Base-by-base conservation (phyloP, 495 filamentous ascomycete species). In the Hypoxylon lenormandii region DNA sequence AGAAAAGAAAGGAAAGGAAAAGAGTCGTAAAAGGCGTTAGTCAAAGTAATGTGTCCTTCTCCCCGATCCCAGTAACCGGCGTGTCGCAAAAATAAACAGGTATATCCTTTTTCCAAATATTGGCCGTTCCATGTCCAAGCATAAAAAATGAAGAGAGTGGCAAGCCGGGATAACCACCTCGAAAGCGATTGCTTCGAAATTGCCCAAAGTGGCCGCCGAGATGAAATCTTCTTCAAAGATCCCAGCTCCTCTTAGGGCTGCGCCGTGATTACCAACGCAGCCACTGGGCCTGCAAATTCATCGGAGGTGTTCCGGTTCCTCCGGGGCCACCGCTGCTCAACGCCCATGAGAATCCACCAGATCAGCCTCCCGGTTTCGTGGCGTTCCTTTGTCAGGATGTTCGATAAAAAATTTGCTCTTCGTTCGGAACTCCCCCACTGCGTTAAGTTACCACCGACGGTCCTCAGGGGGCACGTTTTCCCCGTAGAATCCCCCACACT, bases 401-500 rank as follows among this genome's bases (percentile, higher is more conserved):
- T 11, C 28, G 33, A 45, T 51, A 11, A n/a, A n/a, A 18, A n/a
- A n/a, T n/a, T n/a, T 42, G 18, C 21, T 33, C 15, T 30, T 47
- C 33, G 7, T n/a, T 16, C 16, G 18, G 15, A 33, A n/a, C n/a
- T n/a, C n/a, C 50, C 6, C 23, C 11, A 18, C 8, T 60, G 12
- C 22, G 12, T 49, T 18, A 38, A 38, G 46, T 61, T 73, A 83
- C 50, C 81, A 83, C 50, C 81, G 75, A 60, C 81, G 76, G 51
- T 84, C 79, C 57, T 80, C 79, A 7, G 79, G 73, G 43, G 80
- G 81, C 12, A 84, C 82, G 50, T 78, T 81, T 22, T 83, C 79
- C 12, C 82, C 82, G 64, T 84, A 84, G 65, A 81, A 82, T 5
- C 82, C 82, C 4, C 81, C 81, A n/a, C n/a, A n/a, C 22, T 78